Base-by-base conservation (phyloP, 805 yeast species). In the Cyberlindnera amylophila region DNA sequence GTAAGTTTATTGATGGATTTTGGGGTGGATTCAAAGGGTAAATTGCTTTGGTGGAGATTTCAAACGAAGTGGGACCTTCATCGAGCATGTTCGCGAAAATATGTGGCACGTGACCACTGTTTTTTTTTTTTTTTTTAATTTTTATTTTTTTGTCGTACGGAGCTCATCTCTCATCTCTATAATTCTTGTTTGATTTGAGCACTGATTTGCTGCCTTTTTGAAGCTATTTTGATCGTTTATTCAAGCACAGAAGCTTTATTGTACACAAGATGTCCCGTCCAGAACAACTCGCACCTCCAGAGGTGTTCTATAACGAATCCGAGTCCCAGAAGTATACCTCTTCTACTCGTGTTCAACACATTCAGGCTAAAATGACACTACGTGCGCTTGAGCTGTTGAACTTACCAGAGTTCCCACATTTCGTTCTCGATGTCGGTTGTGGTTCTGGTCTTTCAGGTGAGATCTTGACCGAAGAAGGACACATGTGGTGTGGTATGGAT, bases 391-490 rank as follows among this genome's bases (percentile, higher is more conserved):
- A 93, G 55, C 70, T 93, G 29, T 67, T 93, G 43, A 86, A 89
- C 61, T 65, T 93, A 31, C 44, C 46, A 13, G 1, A 69, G 66
- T 24, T 26, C 7, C 72, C 65, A 29, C 84, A 86, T 53, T 82
- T 81, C 55, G 61, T 93, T 10, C 74, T 93, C 15, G 99, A 93
- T 72, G 75, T 93, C 28, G 99, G 99, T 13, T 93, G 98, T 70
- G 99, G 99, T 3, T 89, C 97, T 0, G 98, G 99, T 0, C 74
- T 93, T 14, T 81, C 93, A 29, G 99, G 99, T 6, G 98, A 93
- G 59, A 91, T 93, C 28, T 67, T 93, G 33, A 79, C 91, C 0
- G 96, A 93, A 57, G 98, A 93, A 61, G 96, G 95, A 7, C 96
- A 87, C 59, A 70, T 81, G 43, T 93, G 99, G 98, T 68, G 87